Percentiles rank a stretch among this genome's conserved stretches.
These are phyloP conservation scores for Sporisorium sorghi DNA, from an alignment of 1,284 basidiomycete species.

Conservation along the genomic window DNA sequence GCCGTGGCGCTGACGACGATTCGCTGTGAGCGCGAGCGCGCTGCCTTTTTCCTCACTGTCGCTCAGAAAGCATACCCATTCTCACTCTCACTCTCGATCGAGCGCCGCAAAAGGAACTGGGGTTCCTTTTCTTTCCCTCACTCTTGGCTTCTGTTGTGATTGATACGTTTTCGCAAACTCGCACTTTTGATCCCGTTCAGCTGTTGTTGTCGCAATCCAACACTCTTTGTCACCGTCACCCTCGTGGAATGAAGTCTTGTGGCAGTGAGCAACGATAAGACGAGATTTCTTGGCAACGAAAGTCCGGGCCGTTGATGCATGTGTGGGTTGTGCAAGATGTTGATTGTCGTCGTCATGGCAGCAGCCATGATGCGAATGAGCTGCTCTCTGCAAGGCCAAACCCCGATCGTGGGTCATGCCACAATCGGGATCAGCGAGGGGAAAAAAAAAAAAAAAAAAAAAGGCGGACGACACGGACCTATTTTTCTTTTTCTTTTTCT, in stretches of 20 bases:
- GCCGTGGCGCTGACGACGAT: conserved; percentile 25
- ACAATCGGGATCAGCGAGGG: background rate
- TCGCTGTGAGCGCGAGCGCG: conserved; percentile 43
- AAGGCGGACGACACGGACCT: conserved; percentile 2
- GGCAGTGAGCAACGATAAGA: background rate
- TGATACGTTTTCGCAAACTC: background rate
- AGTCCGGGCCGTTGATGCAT: background rate
- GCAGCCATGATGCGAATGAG: too few species aligned
- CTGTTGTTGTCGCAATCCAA: background rate
- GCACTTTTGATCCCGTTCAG: background rate
- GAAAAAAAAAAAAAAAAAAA: background rate
- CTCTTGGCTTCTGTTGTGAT: background rate
- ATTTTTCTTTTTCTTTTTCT: too few species aligned
- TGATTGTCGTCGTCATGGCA: too few species aligned
- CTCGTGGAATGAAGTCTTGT: background rate
- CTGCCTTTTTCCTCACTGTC: too few species aligned
- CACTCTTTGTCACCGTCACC: background rate
- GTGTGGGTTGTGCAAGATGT: background rate
- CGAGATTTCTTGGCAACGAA: background rate
- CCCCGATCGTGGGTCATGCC: background rate
- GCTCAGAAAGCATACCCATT: conserved; percentile 4
- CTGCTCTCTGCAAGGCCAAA: too few species aligned
- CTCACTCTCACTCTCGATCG: background rate
- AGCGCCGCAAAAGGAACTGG: background rate
- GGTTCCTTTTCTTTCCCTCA: background rate